Base-by-base conservation (phyloP, 192 early-diverging fungal genomes). In the Chytriomyces sp. region DNA sequence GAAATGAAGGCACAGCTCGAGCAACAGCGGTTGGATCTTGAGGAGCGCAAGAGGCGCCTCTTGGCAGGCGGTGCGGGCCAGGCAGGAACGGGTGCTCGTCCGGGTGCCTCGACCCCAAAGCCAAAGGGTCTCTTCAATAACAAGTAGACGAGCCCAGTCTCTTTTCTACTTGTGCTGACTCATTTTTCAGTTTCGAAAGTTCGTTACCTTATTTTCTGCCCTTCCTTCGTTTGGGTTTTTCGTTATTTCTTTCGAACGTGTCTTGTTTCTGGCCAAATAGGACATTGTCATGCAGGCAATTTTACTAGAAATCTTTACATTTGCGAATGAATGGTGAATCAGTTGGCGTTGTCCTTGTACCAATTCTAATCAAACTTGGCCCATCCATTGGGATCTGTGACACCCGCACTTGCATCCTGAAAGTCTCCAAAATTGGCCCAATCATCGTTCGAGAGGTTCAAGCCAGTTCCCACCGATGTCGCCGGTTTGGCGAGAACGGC, bases 1-100 rank as follows among this genome's bases (percentile, higher is more conserved):
- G 96, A 98, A 77, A 99, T 99, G 97, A 98, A 97, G 89, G 91
- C 93, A 40, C 91, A 93, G 52, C 83, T 99, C 26, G 97, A 99
- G 85, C 92, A 92, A 80, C 94, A 98, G 77, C 85, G 94, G 32
- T 54, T 84, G 34, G 96, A 99, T 67, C 87, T 99, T 12, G 96
- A 99, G 63, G 95, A 96, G 28, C 94, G 94, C 92, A 95, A 94
- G 86, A 92, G 89, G 77, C 82, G 94, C 41, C 83, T 94, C 38
- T 92, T 95, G 69, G 59, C 55, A 31, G 82, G 82, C 22, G 82
- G 88, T 67, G 89, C 91, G 30, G 85, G 81, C 64, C 38, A 34
- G 0, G 33, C 68, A 2, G 26, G 53, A 22, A 39, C 26, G 8
- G n/a, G n/a, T n/a, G n/a, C n/a, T n/a, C n/a, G n/a, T n/a, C n/a